Percentiles rank a stretch among this genome's conserved stretches.
These are phyloP conservation scores for Ophiocordyceps sinensis DNA, from an alignment of 2,329 filamentous ascomycete genomes.

Conservation along the genomic window DNA sequence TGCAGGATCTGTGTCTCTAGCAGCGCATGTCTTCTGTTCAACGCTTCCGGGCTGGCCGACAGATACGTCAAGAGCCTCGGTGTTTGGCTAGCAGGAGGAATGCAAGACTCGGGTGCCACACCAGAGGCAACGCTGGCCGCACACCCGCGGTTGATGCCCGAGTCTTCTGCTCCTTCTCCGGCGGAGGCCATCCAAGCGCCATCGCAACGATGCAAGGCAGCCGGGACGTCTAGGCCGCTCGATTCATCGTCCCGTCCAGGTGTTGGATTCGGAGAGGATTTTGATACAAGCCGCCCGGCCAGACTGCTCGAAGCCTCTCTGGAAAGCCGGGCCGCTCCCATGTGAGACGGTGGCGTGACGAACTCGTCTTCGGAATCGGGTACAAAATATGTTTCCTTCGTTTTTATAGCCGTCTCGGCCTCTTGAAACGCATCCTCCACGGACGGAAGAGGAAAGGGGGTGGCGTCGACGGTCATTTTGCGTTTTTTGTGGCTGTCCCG, in stretches of 20 bases:
- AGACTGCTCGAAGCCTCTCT: neutral
- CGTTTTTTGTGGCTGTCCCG: conserved; percentile 5
- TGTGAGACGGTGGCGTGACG: conserved; percentile 18
- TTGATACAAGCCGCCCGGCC: neutral
- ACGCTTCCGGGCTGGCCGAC: conserved; percentile 12
- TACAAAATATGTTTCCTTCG: conserved; percentile 21
- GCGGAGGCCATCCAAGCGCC: neutral
- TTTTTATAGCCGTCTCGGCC: neutral
- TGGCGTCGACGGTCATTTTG: conserved; percentile 2
- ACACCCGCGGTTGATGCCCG: too few species aligned
- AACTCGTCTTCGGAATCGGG: conserved; percentile 45
- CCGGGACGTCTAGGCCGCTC: neutral
- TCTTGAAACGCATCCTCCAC: conserved; percentile 4
- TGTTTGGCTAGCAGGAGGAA: conserved; percentile 10
- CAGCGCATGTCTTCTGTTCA: conserved; percentile 21
- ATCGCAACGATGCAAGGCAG: neutral
- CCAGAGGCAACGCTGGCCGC: neutral
- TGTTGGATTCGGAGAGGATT: neutral
- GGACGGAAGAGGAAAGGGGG: neutral
- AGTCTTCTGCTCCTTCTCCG: neutral
- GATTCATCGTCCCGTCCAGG: neutral
- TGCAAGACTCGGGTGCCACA: neutral
- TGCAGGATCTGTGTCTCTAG: conserved; percentile 28
- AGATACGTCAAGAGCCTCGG: conserved; percentile 15
- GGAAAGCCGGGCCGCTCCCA: neutral